Conservation (phyloP, 257 asterid species). For the Solanum rostratum region DNA sequence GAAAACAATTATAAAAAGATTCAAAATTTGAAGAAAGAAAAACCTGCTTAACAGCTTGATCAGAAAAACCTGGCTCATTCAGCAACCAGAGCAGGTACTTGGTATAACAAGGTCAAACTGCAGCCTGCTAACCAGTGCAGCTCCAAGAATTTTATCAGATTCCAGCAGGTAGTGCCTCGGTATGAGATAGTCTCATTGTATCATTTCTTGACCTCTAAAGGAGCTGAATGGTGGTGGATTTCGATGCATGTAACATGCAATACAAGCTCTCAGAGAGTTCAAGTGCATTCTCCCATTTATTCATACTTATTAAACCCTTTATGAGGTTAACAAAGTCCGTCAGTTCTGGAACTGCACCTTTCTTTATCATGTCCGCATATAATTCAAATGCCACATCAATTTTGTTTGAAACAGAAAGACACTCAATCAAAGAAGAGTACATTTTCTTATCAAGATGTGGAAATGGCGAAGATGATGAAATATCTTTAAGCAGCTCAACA, state of each 20-base stretch:
- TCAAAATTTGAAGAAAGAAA: neutral
- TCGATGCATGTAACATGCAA: slow-evolving; percentile 21
- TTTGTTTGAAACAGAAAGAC: slow-evolving; percentile 38
- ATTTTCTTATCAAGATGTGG: slow-evolving; percentile 21
- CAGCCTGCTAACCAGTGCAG: neutral
- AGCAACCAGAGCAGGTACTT: neutral
- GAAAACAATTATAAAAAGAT: neutral
- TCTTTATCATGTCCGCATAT: slow-evolving; percentile 37
- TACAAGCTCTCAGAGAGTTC: slow-evolving; percentile 62
- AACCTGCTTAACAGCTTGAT: slow-evolving; percentile 13
- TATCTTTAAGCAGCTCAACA: slow-evolving; percentile 55
- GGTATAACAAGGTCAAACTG: neutral
- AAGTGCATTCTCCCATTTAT: slow-evolving; percentile 73
- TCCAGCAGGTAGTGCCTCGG: neutral
- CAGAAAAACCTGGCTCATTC: neutral
- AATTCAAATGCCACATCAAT: slow-evolving; percentile 63
- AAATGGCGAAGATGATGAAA: slow-evolving; percentile 24
- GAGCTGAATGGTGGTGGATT: neutral
- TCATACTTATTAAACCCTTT: slow-evolving; percentile 50
- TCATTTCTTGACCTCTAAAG: neutral
- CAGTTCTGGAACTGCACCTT: slow-evolving; percentile 59
- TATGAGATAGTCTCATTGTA: neutral
- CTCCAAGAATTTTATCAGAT: neutral
- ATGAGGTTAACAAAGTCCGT: slow-evolving; percentile 42
- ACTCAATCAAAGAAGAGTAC: slow-evolving; percentile 47